Evolutionary conservation across 176 grass and related monocot genomes (phyloP).

Genomic region (Chloris gayana): DNA sequence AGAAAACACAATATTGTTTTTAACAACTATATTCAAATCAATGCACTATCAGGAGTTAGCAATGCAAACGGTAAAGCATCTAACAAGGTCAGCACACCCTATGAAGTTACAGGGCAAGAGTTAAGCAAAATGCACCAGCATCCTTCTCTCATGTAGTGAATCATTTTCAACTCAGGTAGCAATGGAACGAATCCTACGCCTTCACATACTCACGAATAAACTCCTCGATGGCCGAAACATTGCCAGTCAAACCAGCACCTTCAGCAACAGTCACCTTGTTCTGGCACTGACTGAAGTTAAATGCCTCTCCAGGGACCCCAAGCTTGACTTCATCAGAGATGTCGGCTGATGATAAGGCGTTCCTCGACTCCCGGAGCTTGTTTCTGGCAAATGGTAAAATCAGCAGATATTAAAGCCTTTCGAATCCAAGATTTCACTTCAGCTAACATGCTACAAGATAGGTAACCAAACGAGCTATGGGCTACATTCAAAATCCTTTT

Average conservation of each 20-base stretch:
- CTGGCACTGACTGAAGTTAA: constrained; percentile 75
- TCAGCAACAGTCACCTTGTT: constrained; percentile 79
- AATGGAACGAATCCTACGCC: constrained; percentile 11
- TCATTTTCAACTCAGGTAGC: not conserved
- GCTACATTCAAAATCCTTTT: not conserved
- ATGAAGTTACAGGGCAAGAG: not conserved
- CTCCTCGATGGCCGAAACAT: constrained; percentile 52
- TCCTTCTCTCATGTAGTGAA: not conserved
- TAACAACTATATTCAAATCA: not conserved
- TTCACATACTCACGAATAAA: constrained; percentile 75
- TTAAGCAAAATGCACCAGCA: not conserved
- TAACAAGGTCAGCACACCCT: constrained; percentile 25
- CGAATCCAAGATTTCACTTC: not conserved
- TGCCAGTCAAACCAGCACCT: constrained; percentile 65
- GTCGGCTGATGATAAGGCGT: constrained; percentile 77
- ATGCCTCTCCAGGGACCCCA: constrained; percentile 68
- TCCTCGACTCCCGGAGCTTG: constrained; percentile 87
- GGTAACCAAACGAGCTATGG: too few relatives aligned
- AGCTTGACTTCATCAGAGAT: constrained; percentile 66
- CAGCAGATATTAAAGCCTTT: not conserved
- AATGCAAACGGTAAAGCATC: constrained; percentile 13
- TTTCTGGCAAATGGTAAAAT: constrained; percentile 55
- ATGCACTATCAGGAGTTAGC: constrained; percentile 1
- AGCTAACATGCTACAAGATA: not conserved
- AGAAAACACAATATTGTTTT: not conserved